phyloP scores from a whole-genome alignment of 345 rosid genomes.

The Brassica nigra region DNA sequence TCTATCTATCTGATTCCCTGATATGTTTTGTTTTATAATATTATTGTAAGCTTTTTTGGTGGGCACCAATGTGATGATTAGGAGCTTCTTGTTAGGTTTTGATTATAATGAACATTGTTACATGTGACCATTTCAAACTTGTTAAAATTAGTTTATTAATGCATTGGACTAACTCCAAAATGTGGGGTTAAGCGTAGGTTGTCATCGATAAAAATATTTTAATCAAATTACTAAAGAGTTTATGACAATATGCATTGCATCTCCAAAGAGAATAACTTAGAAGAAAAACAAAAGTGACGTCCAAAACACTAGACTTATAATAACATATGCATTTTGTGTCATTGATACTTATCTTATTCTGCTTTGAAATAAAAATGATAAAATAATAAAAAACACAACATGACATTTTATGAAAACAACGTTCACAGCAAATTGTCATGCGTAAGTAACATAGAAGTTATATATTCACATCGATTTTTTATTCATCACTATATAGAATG shows the following conservation, averaged over 20 bases:
- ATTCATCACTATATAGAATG: background rate
- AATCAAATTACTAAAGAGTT: background rate
- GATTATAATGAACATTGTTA: constrained; percentile 25
- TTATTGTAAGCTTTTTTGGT: constrained; percentile 9
- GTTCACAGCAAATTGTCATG: background rate
- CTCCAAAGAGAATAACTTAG: background rate
- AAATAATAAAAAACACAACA: background rate
- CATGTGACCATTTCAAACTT: constrained; percentile 39
- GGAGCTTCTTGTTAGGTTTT: constrained; percentile 29
- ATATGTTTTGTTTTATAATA: constrained; percentile 20
- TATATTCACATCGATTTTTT: background rate
- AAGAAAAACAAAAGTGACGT: background rate
- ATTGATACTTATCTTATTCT: background rate
- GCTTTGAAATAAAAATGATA: background rate
- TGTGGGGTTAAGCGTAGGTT: constrained; percentile 9
- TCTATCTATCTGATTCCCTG: constrained; percentile 26
- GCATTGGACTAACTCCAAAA: constrained; percentile 13
- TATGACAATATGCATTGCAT: background rate
- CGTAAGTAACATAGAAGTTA: background rate
- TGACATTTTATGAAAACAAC: background rate
- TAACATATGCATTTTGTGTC: background rate
- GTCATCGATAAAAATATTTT: constrained; percentile 1
- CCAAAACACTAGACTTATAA: background rate
- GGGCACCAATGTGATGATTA: constrained; percentile 33
- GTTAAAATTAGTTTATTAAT: constrained; percentile 3